A percentile compares a stretch with the other conserved stretches of the same genome.
phyloP scores from a whole-genome alignment of 2,329 filamentous ascomycete genomes.

The Nemania sp. region DNA sequence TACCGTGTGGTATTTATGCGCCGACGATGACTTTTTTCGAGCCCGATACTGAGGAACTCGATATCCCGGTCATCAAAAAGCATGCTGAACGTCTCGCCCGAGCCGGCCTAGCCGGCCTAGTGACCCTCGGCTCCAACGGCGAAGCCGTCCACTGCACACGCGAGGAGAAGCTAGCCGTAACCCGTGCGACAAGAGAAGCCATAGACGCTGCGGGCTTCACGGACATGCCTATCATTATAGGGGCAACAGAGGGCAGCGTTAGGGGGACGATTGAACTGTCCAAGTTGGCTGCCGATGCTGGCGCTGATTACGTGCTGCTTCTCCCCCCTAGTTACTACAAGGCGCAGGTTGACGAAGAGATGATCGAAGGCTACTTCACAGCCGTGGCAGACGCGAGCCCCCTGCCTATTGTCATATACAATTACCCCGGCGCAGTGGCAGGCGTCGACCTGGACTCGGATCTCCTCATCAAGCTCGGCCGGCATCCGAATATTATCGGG shows the following conservation, averaged over 20 bases:
- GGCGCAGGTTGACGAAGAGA: conserved; percentile 72
- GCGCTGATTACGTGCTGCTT: conserved; percentile 79
- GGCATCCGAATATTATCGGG: conserved; percentile 82
- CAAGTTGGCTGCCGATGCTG: conserved; percentile 67
- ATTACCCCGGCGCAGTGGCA: conserved; percentile 85
- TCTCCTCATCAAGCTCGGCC: conserved; percentile 76
- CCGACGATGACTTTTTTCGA: conserved; percentile 93
- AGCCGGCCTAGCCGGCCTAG: conserved; percentile 79
- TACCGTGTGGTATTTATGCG: conserved; percentile 83
- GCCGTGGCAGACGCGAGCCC: conserved; percentile 76
- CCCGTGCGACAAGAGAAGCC: conserved; percentile 77
- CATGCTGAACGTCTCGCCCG: conserved; percentile 78
- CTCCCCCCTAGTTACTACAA: conserved; percentile 86
- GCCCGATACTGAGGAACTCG: conserved; percentile 80
- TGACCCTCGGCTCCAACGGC: conserved; percentile 89
- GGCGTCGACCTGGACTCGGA: conserved; percentile 92
- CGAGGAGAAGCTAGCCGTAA: conserved; percentile 76
- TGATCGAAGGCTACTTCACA: conserved; percentile 74
- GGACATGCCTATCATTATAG: conserved; percentile 78
- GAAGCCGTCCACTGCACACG: conserved; percentile 84
- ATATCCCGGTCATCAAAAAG: conserved; percentile 77
- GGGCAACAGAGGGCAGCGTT: conserved; percentile 80
- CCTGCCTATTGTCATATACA: conserved; percentile 83
- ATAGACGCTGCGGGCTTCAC: conserved; percentile 79
- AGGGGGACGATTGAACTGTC: conserved; percentile 77